Evolutionary conservation across 1,284 basidiomycete genomes (phyloP).

Genomic region (Athelia sp.): DNA sequence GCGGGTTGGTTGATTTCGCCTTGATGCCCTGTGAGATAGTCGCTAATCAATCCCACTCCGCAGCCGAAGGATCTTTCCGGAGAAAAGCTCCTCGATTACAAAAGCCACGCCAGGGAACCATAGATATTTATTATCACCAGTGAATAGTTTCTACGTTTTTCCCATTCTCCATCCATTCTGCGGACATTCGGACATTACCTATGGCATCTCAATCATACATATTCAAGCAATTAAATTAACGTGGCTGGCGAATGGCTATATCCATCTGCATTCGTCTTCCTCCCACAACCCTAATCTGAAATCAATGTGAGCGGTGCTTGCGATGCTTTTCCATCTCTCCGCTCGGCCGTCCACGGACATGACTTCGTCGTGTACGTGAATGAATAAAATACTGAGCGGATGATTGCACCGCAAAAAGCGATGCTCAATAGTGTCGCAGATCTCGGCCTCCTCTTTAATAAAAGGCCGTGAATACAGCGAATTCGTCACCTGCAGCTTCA

Average conservation of each 20-base stretch:
- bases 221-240: too few species aligned
- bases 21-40: conserved; percentile 12
- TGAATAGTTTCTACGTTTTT: too few species aligned
- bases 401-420: conserved; percentile 6
- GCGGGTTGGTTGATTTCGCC: conserved; percentile 16
- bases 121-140: too few species aligned
- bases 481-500: conserved; percentile 11
- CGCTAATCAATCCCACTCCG: conserved; percentile 5
- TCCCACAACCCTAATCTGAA: conserved; percentile 20
- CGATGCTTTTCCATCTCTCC: conserved; percentile 24
- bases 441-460: conserved; percentile 24
- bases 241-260: too few species aligned
- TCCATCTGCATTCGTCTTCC: conserved; percentile 4
- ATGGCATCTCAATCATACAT: too few species aligned
- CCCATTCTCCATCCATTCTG: too few species aligned
- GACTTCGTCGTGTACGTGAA: conserved; percentile 17
- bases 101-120: conserved; percentile 13
- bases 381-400: conserved; percentile 13
- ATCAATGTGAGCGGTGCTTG: conserved; percentile 13
- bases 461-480: conserved; percentile 27
- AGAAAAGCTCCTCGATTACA: conserved; percentile 44
- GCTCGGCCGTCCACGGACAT: conserved; percentile 21
- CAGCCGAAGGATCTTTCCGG: conserved; percentile 49
- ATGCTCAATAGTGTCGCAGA: conserved; percentile 17
- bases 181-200: too few species aligned